Conservation (phyloP, 345 rosid genomes). For the Rhodamnia argentea region DNA sequence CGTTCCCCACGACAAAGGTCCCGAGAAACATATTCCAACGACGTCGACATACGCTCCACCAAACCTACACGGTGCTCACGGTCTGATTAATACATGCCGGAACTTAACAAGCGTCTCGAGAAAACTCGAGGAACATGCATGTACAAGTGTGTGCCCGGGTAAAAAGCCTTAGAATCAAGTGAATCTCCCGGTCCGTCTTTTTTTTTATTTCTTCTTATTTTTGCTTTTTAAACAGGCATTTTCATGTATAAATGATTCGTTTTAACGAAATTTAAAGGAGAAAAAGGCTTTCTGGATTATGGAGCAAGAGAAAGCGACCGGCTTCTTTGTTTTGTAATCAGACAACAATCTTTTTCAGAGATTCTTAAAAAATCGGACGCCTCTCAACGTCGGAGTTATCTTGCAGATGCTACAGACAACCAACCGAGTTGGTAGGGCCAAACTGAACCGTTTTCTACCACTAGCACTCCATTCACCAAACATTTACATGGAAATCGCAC, state of each 20-base stretch:
- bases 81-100: neutral
- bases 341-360: neutral
- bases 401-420: neutral
- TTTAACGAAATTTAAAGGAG: neutral
- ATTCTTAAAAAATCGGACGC: neutral
- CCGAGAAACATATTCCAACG: neutral
- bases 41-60: neutral
- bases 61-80: neutral
- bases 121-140: neutral
- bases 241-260: no score
- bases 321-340: neutral
- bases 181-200: neutral
- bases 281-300: neutral
- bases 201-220: no score
- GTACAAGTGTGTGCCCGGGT: neutral
- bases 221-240: neutral
- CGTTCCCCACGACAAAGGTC: neutral
- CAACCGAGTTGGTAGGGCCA: neutral
- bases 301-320: neutral
- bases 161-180: neutral
- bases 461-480: neutral
- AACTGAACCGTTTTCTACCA: neutral
- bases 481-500: slow-evolving; percentile 1
- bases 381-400: neutral
- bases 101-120: neutral